Base-by-base conservation (phyloP, 306 rosid species). In the Prunus padus region DNA sequence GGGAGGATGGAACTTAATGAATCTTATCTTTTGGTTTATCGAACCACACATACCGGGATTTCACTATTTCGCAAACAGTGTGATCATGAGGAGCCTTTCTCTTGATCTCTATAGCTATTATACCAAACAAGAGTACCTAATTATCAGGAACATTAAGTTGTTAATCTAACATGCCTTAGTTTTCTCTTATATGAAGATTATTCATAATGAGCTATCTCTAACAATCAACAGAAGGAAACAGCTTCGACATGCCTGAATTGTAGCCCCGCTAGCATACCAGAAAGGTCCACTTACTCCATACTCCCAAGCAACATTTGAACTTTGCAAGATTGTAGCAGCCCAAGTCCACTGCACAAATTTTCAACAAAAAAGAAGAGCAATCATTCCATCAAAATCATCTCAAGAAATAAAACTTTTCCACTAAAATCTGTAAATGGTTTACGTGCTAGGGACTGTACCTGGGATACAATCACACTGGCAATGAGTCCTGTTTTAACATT, bases 211-310 rank as follows among this genome's bases (percentile, higher is more conserved):
- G 23, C 2, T 20, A 28, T 22, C 13, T 22, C 13, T 45, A 44
- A 30, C 61, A 50, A 67, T 46, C 30, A 45, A 15, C 22, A 64
- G 42, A 20, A 42, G 40, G 65, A 69, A 47, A 4, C 82, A 65
- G 54, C 4, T 71, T 67, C 1, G 45, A 79, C 88, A 45, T 91
- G 78, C 98, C 92, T 94, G 98, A 49, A 94, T 89, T 31, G 98
- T 87, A 45, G 98, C 98, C 47, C 98, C 98, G 67, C 98, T 91
- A 23, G 98, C 98, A 83, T 94, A 94, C 98, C 98, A 94, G 81
- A 94, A 94, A 78, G 98, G 98, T 13, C 97, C 98, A 37, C 97
- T 94, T 19, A 94, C 75, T 4, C 98, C 98, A 81, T 94, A 91
- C 84, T 94, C 86, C 98, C 97, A 94, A 69, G 98, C 98, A 46